Evolutionary conservation across 129 eudicot genomes (phyloP).

Genomic region (Heracleum sosnowskyi): DNA sequence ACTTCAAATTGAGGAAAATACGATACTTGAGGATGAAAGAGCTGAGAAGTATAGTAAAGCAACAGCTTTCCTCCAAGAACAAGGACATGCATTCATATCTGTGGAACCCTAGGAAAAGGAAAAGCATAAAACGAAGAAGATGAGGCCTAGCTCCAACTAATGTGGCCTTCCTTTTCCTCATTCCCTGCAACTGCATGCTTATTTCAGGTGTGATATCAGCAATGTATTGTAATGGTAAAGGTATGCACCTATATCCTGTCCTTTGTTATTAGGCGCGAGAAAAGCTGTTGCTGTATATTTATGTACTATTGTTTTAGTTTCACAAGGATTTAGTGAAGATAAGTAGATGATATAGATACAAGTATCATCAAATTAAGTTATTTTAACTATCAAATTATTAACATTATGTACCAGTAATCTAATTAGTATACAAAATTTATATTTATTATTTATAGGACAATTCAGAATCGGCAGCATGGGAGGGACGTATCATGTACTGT

Average conservation of each 20-base stretch:
- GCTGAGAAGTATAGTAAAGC: conserved; percentile 63
- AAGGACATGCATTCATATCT: conserved; percentile 88
- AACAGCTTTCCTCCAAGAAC: conserved; percentile 90
- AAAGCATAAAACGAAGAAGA: conserved; percentile 45
- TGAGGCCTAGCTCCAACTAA: conserved; percentile 13
- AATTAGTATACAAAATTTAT: too few species aligned
- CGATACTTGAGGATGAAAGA: conserved; percentile 55
- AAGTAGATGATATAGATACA: too few species aligned
- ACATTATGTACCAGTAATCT: too few species aligned
- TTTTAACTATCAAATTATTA: too few species aligned
- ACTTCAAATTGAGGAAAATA: conserved; percentile 36
- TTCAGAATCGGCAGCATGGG: too few species aligned
- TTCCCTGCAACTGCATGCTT: neutral
- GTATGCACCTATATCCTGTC: neutral
- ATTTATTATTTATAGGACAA: too few species aligned
- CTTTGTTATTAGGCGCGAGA: neutral
- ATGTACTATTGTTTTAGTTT: neutral
- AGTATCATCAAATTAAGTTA: too few species aligned
- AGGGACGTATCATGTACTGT: neutral
- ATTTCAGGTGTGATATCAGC: neutral
- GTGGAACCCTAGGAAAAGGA: conserved; percentile 81
- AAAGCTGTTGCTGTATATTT: neutral
- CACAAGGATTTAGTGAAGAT: too few species aligned
- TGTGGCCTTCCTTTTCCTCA: neutral
- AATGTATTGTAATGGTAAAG: neutral